Conservation (phyloP, 257 asterid species). For the Ophiorrhiza pumila region DNA sequence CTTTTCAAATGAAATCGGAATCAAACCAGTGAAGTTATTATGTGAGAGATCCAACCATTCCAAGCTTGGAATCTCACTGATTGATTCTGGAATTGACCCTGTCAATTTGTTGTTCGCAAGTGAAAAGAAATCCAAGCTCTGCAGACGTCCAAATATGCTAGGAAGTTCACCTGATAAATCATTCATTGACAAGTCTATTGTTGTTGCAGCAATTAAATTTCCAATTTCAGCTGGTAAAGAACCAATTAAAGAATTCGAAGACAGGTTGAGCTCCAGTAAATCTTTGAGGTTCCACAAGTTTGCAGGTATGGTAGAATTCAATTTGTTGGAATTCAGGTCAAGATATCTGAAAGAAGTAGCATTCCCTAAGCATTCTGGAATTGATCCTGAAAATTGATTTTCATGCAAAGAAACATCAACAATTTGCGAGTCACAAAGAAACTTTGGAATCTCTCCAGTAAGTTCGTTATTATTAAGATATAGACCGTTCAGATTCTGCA, state of each 20-base stretch:
- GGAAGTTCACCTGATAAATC: conserved; percentile 32
- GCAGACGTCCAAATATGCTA: conserved; percentile 20
- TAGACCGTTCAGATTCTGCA: conserved; percentile 24
- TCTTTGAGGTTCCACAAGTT: conserved; percentile 26
- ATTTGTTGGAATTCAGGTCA: conserved; percentile 20
- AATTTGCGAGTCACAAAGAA: conserved; percentile 14
- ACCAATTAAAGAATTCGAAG: conserved; percentile 32
- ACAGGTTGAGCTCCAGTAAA: conserved; percentile 28
- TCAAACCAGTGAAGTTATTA: conserved; percentile 30
- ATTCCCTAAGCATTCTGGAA: conserved; percentile 35
- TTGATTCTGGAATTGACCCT: conserved; percentile 32
- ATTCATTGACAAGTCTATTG: conserved; percentile 31
- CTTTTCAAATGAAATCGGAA: conserved; percentile 29
- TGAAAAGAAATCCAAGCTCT: conserved; percentile 21
- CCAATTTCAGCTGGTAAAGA: conserved; percentile 23
- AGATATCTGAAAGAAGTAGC: conserved; percentile 27
- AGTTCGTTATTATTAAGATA: conserved; percentile 15
- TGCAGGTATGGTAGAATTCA: conserved; percentile 27
- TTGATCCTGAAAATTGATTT: conserved; percentile 26
- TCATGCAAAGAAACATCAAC: conserved; percentile 19
- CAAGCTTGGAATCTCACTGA: conserved; percentile 19
- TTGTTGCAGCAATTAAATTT: conserved; percentile 19
- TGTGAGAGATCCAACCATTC: conserved; percentile 29
- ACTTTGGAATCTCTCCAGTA: conserved; percentile 22
- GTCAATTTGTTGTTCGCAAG: conserved; percentile 29